Conservation (phyloP, 305 asterid genomes). For the Fraxinus angustifolia region DNA sequence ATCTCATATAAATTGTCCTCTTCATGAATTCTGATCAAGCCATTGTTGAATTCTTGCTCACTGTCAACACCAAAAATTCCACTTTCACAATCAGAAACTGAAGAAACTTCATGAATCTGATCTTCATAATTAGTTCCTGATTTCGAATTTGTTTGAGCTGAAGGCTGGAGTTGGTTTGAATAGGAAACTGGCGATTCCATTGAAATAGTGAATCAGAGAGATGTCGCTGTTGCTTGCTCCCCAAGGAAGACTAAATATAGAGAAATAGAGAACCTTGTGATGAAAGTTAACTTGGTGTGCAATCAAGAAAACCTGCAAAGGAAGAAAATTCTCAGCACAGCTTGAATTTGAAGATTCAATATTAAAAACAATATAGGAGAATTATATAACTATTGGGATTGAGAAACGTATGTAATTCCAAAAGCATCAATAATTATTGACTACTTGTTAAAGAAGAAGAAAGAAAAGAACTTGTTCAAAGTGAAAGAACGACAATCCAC, state of each 20-base stretch:
- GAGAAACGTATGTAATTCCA: neutral
- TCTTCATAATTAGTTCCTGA: neutral
- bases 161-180: neutral
- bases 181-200: neutral
- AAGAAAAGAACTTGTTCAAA: neutral
- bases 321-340: neutral
- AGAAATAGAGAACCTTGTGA: neutral
- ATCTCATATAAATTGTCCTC: conserved; percentile 15
- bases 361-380: neutral
- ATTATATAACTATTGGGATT: neutral
- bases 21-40: conserved; percentile 14
- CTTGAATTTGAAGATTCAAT: neutral
- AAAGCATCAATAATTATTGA: neutral
- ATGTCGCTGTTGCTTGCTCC: neutral
- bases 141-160: neutral
- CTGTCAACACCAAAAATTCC: neutral
- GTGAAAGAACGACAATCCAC: neutral
- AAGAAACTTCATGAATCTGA: neutral
- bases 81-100: conserved; percentile 32
- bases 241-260: neutral
- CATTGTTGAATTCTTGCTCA: neutral
- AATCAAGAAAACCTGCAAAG: neutral
- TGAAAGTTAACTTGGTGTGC: neutral
- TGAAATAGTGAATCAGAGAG: neutral
- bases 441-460: neutral